A percentile compares a stretch with the other conserved stretches of the same genome.
Evolutionary conservation across 2,329 filamentous ascomycete species (phyloP).

Genomic region (Dactylellina cionopaga): DNA sequence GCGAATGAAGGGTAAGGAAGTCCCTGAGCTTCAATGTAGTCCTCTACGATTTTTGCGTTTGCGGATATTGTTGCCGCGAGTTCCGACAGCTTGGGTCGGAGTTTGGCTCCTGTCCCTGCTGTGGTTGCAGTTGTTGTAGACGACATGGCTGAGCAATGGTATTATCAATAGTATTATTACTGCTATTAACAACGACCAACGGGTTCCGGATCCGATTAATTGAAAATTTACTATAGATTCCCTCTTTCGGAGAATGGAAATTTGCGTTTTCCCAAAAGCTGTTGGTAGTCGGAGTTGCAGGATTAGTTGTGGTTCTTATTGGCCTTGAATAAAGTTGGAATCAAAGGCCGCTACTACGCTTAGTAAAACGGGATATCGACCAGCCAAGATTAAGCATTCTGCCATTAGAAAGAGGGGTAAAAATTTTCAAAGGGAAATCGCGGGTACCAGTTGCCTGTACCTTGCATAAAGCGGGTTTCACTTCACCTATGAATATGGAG

Average conservation of each 20-base stretch:
- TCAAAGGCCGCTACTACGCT: too few relatives aligned
- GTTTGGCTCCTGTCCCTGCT: conserved; percentile 26
- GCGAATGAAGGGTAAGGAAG: conserved; percentile 51
- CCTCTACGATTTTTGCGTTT: conserved; percentile 53
- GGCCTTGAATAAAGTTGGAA: conserved; percentile 7
- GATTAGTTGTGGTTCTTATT: conserved; percentile 9
- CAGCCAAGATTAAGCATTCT: conserved; percentile 31
- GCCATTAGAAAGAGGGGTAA: conserved; percentile 44
- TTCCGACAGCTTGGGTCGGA: conserved; percentile 52
- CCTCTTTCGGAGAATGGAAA: background rate
- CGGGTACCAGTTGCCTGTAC: background rate
- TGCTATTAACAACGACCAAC: background rate
- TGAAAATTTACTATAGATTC: conserved; percentile 14
- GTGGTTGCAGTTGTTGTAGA: conserved; percentile 2
- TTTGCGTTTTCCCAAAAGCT: background rate
- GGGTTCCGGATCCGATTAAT: conserved; percentile 3
- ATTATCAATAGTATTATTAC: background rate
- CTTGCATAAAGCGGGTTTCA: background rate
- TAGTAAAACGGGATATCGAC: too few relatives aligned
- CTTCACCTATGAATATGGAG: background rate
- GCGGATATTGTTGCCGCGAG: conserved; percentile 48
- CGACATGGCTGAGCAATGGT: conserved; percentile 25
- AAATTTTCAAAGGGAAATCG: background rate
- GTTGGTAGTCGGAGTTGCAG: conserved; percentile 1
- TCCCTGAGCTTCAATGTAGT: conserved; percentile 43